Evolutionary conservation across 2,329 filamentous ascomycete species (phyloP), one percentile per base, ranked within the genome.

Genomic region (Stachybotrys elegans): DNA sequence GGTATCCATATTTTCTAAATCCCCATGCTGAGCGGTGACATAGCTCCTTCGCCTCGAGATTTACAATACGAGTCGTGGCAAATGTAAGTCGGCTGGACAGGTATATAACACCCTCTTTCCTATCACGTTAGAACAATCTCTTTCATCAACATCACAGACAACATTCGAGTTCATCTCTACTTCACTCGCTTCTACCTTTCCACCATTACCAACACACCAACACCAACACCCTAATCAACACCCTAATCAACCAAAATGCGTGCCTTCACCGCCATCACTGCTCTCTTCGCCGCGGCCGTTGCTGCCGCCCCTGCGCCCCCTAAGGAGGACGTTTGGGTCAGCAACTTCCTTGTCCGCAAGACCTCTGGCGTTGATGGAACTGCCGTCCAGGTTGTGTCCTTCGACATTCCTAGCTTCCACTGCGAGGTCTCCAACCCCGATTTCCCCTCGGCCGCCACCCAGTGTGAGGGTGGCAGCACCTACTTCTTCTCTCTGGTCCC

Each of bases 321-420:
- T 21, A 45, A 45, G 39, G 43, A 45, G 43, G 43, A 45, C 27
- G 43, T 45, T 22, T 45, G 43, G 43, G 32, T 45, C 4, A 42
- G 43, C 43, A 45, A 45, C 32, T 45, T 45, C 23, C 17, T 42
- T 11, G 43, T 45, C 32, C 43, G 43, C 39, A 45, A 45, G 43
- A 35, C 40, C 22, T 45, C 43, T 12, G 16, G 43, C 31, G 37
- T 34, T 12, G 19, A 25, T 5, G 43, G 43, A 22, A 42, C 43
- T 11, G 22, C 43, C 20, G 25, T 45, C 32, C 22, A 45, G 31
- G 43, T 45, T 19, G 43, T 45, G 14, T 45, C 43, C 25, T 45
- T 45, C 32, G 43, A 45, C 32, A 45, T 42, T 19, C 43, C 39
- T 11, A 36, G 22, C 19, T 45, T 42, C 39, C 43, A 45, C 38